phyloP scores from a whole-genome alignment of 2,329 filamentous ascomycete species.

The Fonsecaea nubica region DNA sequence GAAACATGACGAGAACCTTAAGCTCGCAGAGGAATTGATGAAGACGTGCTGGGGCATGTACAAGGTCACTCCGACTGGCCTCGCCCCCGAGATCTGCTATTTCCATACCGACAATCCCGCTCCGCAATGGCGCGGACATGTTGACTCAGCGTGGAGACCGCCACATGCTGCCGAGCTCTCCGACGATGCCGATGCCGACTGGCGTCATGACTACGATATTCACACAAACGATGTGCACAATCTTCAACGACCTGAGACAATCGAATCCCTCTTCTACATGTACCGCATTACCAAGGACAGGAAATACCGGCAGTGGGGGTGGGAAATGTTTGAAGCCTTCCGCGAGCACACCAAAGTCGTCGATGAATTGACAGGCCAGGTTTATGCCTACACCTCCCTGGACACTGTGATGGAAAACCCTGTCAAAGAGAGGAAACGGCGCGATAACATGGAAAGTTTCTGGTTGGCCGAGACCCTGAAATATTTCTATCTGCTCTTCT shows the following conservation, averaged over 20 bases:
- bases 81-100: slow-evolving; percentile 94
- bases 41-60: slow-evolving; percentile 99
- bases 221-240: slow-evolving; percentile 88
- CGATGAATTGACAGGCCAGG: slow-evolving; percentile 59
- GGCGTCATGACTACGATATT: slow-evolving; percentile 80
- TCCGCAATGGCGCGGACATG: slow-evolving; percentile 44
- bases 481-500: slow-evolving; percentile 96
- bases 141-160: slow-evolving; percentile 57
- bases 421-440: slow-evolving; percentile 30
- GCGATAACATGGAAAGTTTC: slow-evolving; percentile 98
- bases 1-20: slow-evolving; percentile 84
- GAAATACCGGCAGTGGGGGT: slow-evolving; percentile 93
- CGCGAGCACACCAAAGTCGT: slow-evolving; percentile 81
- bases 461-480: slow-evolving; percentile 99
- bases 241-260: slow-evolving; percentile 90
- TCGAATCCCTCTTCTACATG: slow-evolving; percentile 98
- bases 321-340: slow-evolving; percentile 97
- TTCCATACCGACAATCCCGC: slow-evolving; percentile 79
- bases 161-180: slow-evolving; percentile 53
- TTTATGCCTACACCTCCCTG: slow-evolving; percentile 39
- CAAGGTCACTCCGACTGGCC: slow-evolving; percentile 82
- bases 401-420: slow-evolving; percentile 35
- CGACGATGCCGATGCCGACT: slow-evolving; percentile 62
- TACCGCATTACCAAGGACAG: slow-evolving; percentile 94
- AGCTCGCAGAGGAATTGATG: slow-evolving; percentile 85